phyloP scores from a whole-genome alignment of 1,139 yeast genomes.

The Lodderomyces orthopsilosis region DNA sequence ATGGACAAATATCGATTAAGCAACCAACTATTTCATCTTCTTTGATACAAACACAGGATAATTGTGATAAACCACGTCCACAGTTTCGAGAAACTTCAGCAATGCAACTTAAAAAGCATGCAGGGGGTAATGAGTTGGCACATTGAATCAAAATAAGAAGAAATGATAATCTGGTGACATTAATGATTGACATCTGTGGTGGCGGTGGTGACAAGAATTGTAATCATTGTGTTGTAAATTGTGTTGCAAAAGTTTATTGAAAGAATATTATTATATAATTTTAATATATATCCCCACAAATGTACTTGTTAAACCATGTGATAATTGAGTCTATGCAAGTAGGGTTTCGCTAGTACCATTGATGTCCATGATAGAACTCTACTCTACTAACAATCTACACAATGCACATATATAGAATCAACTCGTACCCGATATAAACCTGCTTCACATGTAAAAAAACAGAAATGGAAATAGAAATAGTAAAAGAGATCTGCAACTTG shows the following conservation, averaged over 20 bases:
- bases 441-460: too few relatives aligned
- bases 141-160: background rate
- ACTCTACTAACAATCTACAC: too few relatives aligned
- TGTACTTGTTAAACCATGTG: too few relatives aligned
- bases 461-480: too few relatives aligned
- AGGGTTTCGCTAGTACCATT: too few relatives aligned
- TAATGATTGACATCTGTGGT: background rate
- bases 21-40: conserved; percentile 43
- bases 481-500: too few relatives aligned
- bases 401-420: too few relatives aligned
- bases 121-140: conserved; percentile 42
- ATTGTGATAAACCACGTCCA: conserved; percentile 28
- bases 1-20: conserved; percentile 47
- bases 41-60: conserved; percentile 39
- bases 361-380: too few relatives aligned
- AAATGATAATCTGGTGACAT: background rate
- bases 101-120: conserved; percentile 49
- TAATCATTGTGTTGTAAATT: background rate
- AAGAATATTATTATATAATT: too few relatives aligned
- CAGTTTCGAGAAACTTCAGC: conserved; percentile 37
- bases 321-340: too few relatives aligned
- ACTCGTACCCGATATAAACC: too few relatives aligned
- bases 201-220: conserved; percentile 3
- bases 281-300: too few relatives aligned
- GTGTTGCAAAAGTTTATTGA: background rate